Evolutionary conservation across 2,329 filamentous ascomycete species (phyloP).

Genomic region (Venturiaceae sp.): DNA sequence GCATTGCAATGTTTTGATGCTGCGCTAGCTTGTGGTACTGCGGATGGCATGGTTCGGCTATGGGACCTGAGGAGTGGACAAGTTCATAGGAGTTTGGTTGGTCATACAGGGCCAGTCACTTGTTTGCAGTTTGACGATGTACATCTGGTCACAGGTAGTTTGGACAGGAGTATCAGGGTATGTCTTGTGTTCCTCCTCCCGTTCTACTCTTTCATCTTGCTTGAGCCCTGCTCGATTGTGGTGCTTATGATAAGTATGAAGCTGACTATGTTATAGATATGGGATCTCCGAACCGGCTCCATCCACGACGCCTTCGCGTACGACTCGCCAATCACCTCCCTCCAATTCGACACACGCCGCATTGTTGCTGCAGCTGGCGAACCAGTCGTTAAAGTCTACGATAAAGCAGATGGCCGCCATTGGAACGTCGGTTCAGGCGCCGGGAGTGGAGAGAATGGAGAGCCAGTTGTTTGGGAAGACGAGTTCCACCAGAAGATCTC

Average conservation of each 20-base stretch:
- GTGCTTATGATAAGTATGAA: not conserved
- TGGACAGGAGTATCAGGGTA: conserved; percentile 89
- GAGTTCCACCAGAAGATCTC: conserved; percentile 45
- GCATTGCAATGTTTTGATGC: conserved; percentile 94
- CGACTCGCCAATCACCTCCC: conserved; percentile 80
- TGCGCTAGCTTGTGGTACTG: conserved; percentile 89
- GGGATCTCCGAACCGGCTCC: conserved; percentile 92
- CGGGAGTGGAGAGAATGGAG: not conserved
- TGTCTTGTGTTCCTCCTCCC: conserved; percentile 28
- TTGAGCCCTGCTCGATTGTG: not conserved
- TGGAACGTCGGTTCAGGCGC: conserved; percentile 87
- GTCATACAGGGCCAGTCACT: conserved; percentile 90
- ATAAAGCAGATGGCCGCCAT: conserved; percentile 90
- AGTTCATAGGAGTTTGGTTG: conserved; percentile 91
- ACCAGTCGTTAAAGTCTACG: conserved; percentile 93
- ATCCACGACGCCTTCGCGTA: conserved; percentile 96
- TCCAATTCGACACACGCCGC: conserved; percentile 90
- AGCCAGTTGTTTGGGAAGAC: conserved; percentile 52
- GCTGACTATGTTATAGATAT: conserved; percentile 60
- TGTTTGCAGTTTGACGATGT: conserved; percentile 94
- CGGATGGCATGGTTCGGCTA: conserved; percentile 90
- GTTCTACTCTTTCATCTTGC: not conserved
- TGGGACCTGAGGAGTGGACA: conserved; percentile 97
- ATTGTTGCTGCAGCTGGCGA: conserved; percentile 89
- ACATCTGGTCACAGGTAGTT: conserved; percentile 84